These are phyloP conservation scores for Neonectria punicea DNA, from an alignment of 2,329 filamentous ascomycete species.

Conservation along the genomic window DNA sequence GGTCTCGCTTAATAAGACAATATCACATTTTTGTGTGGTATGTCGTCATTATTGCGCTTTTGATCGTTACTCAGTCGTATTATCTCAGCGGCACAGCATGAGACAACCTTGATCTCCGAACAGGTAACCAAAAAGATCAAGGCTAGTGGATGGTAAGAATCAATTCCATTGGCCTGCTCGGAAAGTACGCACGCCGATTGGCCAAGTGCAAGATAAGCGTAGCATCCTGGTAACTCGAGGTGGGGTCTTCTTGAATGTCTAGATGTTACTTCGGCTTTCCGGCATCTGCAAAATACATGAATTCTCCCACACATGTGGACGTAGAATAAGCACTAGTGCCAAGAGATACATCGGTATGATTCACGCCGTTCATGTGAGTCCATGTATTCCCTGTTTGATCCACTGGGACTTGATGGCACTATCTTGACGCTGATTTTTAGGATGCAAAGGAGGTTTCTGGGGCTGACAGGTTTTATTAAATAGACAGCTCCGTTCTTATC, in stretches of 20 bases:
- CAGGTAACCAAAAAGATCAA: background rate
- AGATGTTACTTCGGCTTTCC: background rate
- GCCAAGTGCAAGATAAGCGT: background rate
- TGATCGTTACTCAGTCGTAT: background rate
- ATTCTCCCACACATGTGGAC: background rate
- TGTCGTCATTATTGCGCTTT: background rate
- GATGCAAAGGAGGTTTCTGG: background rate
- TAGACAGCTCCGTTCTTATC: background rate
- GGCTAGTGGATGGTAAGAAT: background rate
- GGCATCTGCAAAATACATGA: background rate
- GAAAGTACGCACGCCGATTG: background rate
- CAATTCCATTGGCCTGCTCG: background rate
- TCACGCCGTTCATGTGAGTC: background rate
- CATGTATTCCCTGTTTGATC: background rate
- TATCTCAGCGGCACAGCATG: background rate
- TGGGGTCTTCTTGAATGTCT: background rate
- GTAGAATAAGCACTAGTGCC: background rate
- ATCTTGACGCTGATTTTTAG: background rate
- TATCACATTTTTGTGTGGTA: background rate
- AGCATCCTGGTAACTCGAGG: background rate
- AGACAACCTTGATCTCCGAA: background rate
- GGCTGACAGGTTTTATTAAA: background rate
- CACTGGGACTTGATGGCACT: background rate
- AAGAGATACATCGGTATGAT: background rate
- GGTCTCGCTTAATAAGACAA: background rate